Conservation (phyloP, 1,284 basidiomycete genomes). For the Cryptococcus wingfieldii region DNA sequence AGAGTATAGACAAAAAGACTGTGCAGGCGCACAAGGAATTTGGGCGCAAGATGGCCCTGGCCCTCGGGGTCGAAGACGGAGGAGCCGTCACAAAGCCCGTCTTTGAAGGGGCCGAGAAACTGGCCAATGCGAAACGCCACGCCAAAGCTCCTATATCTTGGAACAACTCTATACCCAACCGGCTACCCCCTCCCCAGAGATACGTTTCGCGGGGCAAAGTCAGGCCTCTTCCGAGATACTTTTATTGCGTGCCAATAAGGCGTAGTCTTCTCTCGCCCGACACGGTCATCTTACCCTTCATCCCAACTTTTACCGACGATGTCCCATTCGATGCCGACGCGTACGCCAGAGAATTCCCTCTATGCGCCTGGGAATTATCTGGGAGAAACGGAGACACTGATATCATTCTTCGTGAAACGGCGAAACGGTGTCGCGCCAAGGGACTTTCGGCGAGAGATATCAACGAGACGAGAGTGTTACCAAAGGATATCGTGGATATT, state of each 20-base stretch:
- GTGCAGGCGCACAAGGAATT: constrained; percentile 1
- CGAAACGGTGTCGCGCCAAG: not conserved
- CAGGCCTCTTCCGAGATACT: not conserved
- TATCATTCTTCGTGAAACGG: constrained; percentile 11
- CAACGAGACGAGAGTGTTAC: constrained; percentile 9
- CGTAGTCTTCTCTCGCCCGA: not conserved
- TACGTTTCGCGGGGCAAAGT: too few relatives aligned
- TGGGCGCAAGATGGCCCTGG: not conserved
- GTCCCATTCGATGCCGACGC: not conserved
- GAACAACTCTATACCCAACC: too few relatives aligned
- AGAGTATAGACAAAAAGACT: not conserved
- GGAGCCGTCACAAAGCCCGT: too few relatives aligned
- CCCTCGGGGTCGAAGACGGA: too few relatives aligned
- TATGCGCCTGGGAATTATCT: not conserved
- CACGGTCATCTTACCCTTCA: not conserved
- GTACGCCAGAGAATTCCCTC: not conserved
- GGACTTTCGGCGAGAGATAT: constrained; percentile 2
- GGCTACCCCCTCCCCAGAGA: too few relatives aligned
- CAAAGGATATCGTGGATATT: constrained; percentile 1
- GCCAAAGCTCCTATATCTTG: too few relatives aligned
- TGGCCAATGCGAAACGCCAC: too few relatives aligned
- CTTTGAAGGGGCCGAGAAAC: too few relatives aligned
- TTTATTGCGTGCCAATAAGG: not conserved
- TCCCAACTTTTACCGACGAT: not conserved
- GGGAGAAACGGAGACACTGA: constrained; percentile 5